Evolutionary conservation across 2,329 filamentous ascomycete species (phyloP).

Genomic region (Thyridium curvatum): DNA sequence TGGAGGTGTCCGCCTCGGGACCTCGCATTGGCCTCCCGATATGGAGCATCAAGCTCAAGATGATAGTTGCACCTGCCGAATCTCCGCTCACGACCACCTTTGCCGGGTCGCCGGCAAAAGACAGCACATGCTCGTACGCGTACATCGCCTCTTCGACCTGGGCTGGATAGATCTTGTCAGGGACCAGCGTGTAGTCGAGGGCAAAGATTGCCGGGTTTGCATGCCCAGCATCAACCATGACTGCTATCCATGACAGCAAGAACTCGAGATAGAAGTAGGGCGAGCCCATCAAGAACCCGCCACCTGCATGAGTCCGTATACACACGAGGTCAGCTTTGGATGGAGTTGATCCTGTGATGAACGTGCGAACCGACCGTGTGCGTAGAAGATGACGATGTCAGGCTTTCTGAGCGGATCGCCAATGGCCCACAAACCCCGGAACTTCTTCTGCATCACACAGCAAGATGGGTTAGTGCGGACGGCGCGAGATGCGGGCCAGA

Average conservation of each 20-base stretch:
- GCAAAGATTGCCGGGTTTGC: slow-evolving; percentile 72
- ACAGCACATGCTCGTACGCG: slow-evolving; percentile 66
- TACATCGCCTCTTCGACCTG: slow-evolving; percentile 65
- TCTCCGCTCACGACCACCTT: slow-evolving; percentile 70
- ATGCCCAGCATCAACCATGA: slow-evolving; percentile 61
- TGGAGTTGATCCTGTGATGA: background rate
- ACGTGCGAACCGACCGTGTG: slow-evolving; percentile 52
- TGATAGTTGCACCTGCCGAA: slow-evolving; percentile 70
- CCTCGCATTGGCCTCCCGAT: slow-evolving; percentile 32
- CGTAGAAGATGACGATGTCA: slow-evolving; percentile 77
- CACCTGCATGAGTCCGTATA: slow-evolving; percentile 42
- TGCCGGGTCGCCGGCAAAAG: slow-evolving; percentile 48
- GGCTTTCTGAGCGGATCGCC: slow-evolving; percentile 53
- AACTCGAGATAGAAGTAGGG: slow-evolving; percentile 83
- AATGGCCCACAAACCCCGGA: slow-evolving; percentile 65
- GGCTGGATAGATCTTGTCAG: slow-evolving; percentile 64
- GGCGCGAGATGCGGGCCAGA: background rate
- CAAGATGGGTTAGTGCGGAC: too few species aligned
- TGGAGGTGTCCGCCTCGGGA: slow-evolving; percentile 6
- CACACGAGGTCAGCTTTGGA: too few species aligned
- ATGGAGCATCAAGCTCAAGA: slow-evolving; percentile 66
- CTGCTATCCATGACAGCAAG: slow-evolving; percentile 62
- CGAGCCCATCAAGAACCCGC: slow-evolving; percentile 79
- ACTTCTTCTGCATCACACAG: slow-evolving; percentile 33
- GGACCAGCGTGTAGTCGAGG: slow-evolving; percentile 75